Evolutionary conservation across 73 alveolate genomes (phyloP).

Genomic region (Stentor coeruleus): DNA sequence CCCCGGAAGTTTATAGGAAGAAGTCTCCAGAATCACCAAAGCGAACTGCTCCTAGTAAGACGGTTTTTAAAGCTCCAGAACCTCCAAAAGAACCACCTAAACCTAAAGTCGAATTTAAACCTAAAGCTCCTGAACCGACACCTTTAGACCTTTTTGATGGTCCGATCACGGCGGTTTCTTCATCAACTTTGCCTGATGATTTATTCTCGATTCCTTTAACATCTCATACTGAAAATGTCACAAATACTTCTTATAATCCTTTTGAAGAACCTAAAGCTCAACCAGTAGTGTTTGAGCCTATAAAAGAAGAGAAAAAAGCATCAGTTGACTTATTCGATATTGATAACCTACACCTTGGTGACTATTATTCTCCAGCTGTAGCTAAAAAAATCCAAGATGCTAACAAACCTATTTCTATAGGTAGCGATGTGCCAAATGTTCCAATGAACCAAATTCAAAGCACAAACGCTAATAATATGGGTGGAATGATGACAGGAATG

Average conservation of each 20-base stretch:
- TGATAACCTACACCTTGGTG: no score
- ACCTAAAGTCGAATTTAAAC: not conserved
- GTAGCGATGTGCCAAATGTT: slow-evolving; percentile 7
- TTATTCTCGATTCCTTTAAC: slow-evolving; percentile 1
- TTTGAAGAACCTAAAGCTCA: not conserved
- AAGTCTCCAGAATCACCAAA: not conserved
- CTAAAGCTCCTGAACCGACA: not conserved
- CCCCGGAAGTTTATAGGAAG: not conserved
- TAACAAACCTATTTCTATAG: not conserved
- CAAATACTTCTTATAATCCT: not conserved
- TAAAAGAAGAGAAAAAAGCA: not conserved
- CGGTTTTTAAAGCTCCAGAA: not conserved
- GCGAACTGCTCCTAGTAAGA: not conserved
- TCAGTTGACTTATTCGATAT: not conserved
- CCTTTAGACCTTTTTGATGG: slow-evolving; percentile 18
- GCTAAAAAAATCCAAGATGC: slow-evolving; percentile 6
- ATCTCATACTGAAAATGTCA: not conserved
- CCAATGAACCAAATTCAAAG: not conserved
- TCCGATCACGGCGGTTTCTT: not conserved
- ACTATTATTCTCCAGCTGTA: not conserved
- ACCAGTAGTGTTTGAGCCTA: not conserved
- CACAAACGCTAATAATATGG: not conserved
- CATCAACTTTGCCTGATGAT: not conserved
- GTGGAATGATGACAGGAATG: not conserved
- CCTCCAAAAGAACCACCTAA: not conserved